Percentiles rank a stretch among this genome's conserved stretches.
phyloP scores from a whole-genome alignment of 345 rosid genomes.

The Hirschfeldia incana region DNA sequence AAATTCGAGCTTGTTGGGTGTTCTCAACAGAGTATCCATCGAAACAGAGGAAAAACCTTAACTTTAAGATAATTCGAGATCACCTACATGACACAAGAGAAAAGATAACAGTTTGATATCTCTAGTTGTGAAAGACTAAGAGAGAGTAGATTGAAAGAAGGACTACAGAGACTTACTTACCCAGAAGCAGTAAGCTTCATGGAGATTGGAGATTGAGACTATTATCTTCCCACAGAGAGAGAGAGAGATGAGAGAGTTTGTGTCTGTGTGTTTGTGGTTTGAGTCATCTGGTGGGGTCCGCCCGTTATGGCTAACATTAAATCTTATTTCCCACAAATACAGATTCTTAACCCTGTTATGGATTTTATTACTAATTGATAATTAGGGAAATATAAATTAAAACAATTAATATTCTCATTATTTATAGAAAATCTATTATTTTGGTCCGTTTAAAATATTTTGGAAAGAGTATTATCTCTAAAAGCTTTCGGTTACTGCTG shows the following conservation, averaged over 20 bases:
- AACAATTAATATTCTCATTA: not conserved
- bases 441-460: not conserved
- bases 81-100: not conserved
- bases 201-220: slow-evolving; percentile 42
- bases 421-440: not conserved
- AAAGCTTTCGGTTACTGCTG: not conserved
- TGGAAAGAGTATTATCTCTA: no score
- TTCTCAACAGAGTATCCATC: slow-evolving; percentile 81
- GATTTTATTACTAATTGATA: not conserved
- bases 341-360: not conserved
- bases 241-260: not conserved
- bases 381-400: no score
- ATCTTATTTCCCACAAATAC: not conserved
- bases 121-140: not conserved
- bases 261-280: slow-evolving; percentile 32
- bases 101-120: not conserved
- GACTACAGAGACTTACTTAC: slow-evolving; percentile 26
- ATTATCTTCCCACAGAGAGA: slow-evolving; percentile 17
- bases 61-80: not conserved
- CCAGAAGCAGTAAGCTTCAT: slow-evolving; percentile 37
- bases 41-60: slow-evolving; percentile 7
- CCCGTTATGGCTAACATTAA: slow-evolving; percentile 8
- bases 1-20: slow-evolving; percentile 70
- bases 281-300: slow-evolving; percentile 19
- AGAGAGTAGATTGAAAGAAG: slow-evolving; percentile 4